Evolutionary conservation across 768 basidiomycete species (phyloP).

Genomic region (Amanita pseudoporphyria): DNA sequence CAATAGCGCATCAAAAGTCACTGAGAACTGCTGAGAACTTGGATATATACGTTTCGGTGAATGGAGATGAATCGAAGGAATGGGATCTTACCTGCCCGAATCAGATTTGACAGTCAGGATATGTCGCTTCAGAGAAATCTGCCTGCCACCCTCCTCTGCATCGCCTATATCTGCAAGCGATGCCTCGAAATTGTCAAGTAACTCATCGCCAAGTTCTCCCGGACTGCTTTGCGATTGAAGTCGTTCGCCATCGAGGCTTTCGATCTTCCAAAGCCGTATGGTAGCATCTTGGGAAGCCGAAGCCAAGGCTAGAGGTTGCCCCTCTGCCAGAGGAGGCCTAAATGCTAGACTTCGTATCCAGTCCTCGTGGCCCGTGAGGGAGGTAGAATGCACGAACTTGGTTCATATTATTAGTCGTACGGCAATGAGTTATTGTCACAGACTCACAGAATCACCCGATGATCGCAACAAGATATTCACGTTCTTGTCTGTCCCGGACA

Average conservation of each 20-base stretch:
- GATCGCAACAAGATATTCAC: constrained; percentile 73
- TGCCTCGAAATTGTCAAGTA: constrained; percentile 83
- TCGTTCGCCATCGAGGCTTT: constrained; percentile 29
- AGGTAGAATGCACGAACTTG: constrained; percentile 48
- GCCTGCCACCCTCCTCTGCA: constrained; percentile 68
- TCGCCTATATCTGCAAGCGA: constrained; percentile 65
- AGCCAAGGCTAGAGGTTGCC: constrained; percentile 61
- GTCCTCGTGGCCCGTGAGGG: constrained; percentile 83
- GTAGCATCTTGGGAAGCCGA: constrained; percentile 95
- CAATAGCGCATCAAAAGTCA: constrained; percentile 89
- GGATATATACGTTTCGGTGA: background rate
- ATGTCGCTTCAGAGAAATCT: constrained; percentile 86
- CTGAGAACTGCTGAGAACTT: constrained; percentile 47
- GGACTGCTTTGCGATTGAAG: constrained; percentile 11
- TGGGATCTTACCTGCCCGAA: constrained; percentile 24
- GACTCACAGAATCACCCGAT: constrained; percentile 34
- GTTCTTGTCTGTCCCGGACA: constrained; percentile 72
- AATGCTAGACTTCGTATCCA: constrained; percentile 87
- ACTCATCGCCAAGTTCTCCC: constrained; percentile 49
- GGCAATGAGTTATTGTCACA: background rate
- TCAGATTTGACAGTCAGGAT: constrained; percentile 54
- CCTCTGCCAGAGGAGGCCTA: constrained; percentile 21
- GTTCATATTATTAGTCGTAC: background rate
- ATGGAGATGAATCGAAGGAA: background rate
- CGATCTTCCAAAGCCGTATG: constrained; percentile 88